Base-by-base conservation (phyloP, 2,329 filamentous ascomycete species). In the Clarireedia monteithiana region DNA sequence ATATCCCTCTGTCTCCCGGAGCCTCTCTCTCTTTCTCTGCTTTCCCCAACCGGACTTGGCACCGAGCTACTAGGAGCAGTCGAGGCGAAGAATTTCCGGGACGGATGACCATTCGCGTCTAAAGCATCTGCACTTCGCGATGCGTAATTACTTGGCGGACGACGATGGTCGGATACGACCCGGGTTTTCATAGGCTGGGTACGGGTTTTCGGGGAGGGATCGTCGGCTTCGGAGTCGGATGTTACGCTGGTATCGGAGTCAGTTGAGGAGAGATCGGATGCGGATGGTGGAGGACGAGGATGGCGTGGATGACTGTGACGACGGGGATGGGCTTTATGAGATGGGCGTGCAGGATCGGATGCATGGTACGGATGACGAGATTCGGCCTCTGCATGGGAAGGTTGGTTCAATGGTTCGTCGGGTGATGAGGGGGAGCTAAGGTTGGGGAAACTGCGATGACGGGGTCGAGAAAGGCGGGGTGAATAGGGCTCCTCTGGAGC, bases 251-350 rank as follows among this genome's bases (percentile, higher is more conserved):
- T 50, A 17, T 42, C 48, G 15, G 30, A 44, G 7, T 46, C 42
- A 15, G 40, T 45, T 30, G 40, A 38, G 2, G 53, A 55, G 27
- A 30, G 9, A 2, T 50, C 53, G 6, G 53, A 55, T 23, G 45
- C 38, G 30, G 40, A 42, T 4, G 53, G 48, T 36, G 17, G 24
- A 2, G 44, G 54, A 5, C 55, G 53, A 34, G 58, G 55, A 52
- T 59, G 66, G 30, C 74, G 71, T 0, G 77, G 75, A 53, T 80
- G 78, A 60, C 77, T 80, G 62, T 80, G 77, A 30, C 77, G 69
- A 20, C 78, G 73, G 17, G 66, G 50, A 48, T 63, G 52, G n/a
- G 58, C 52, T 40, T 50, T 27, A 3, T 59, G 44, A 14, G 45
- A 36, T 68, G 45, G 6, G 6, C 15, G 7, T 62, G 54, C 14